These are phyloP conservation scores for Pseudocercospora pini-densiflorae DNA, from an alignment of 2,329 filamentous ascomycete species.

Conservation along the genomic window DNA sequence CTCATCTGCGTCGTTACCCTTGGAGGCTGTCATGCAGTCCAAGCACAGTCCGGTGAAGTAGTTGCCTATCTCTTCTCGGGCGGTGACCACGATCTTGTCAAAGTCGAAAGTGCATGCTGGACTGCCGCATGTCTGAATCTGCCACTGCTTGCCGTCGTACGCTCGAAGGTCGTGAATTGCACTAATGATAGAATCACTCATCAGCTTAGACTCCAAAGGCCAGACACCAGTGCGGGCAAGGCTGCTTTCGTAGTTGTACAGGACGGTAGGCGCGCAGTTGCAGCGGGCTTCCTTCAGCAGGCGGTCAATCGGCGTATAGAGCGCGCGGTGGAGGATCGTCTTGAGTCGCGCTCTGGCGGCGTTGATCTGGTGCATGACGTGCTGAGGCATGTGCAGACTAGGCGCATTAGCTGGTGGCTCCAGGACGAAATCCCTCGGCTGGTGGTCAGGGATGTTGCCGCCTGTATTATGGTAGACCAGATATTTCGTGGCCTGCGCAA, in stretches of 20 bases:
- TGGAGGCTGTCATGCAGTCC: slow-evolving; percentile 36
- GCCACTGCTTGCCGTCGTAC: neutral
- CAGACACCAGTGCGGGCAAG: slow-evolving; percentile 24
- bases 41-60: slow-evolving; percentile 42
- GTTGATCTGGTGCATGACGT: slow-evolving; percentile 25
- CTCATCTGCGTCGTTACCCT: slow-evolving; percentile 22
- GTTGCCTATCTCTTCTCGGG: slow-evolving; percentile 5
- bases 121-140: slow-evolving; percentile 15
- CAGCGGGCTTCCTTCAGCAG: slow-evolving; percentile 16
- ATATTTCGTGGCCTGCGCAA: slow-evolving; percentile 35
- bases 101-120: slow-evolving; percentile 20
- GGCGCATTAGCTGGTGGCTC: neutral
- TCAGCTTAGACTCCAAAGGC: slow-evolving; percentile 25
- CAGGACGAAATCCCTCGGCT: slow-evolving; percentile 23
- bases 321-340: slow-evolving; percentile 24
- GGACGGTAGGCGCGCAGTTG: slow-evolving; percentile 15
- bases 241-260: slow-evolving; percentile 25
- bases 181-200: slow-evolving; percentile 14
- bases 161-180: slow-evolving; percentile 13
- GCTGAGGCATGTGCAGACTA: slow-evolving; percentile 9
- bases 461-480: slow-evolving; percentile 38
- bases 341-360: slow-evolving; percentile 28
- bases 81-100: slow-evolving; percentile 7
- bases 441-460: slow-evolving; percentile 36
- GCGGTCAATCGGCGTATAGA: slow-evolving; percentile 24